Percentiles rank a stretch among this genome's conserved stretches.
phyloP scores from a whole-genome alignment of 2,329 filamentous ascomycete genomes.

The Chaetomiaceae sp. region DNA sequence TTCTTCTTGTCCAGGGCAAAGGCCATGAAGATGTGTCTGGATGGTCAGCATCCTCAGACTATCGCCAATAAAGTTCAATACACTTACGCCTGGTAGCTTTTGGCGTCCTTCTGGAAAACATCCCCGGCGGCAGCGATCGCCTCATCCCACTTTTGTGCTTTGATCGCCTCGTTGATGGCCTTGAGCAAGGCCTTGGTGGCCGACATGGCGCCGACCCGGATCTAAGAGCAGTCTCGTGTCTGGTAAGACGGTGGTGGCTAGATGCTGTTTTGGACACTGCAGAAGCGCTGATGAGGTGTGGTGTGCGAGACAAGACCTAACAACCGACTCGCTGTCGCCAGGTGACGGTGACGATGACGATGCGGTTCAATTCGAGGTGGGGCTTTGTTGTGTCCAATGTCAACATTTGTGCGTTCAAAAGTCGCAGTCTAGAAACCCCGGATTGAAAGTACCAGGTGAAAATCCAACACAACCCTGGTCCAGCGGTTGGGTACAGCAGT shows the following conservation, averaged over 20 bases:
- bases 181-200: constrained; percentile 71
- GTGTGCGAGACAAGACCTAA: not conserved
- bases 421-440: no score
- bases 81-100: constrained; percentile 75
- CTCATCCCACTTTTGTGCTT: constrained; percentile 73
- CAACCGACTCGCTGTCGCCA: no score
- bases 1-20: constrained; percentile 77
- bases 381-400: no score
- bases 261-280: not conserved
- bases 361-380: no score
- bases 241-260: not conserved
- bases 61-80: not conserved
- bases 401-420: no score
- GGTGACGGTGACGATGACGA: no score
- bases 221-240: not conserved
- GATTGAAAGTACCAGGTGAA: no score
- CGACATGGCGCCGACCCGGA: constrained; percentile 38
- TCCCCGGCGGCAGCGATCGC: constrained; percentile 65
- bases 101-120: constrained; percentile 66
- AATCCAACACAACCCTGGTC: no score
- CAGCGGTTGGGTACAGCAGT: no score
- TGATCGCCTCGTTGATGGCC: constrained; percentile 72
- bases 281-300: not conserved
- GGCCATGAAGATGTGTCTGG: constrained; percentile 77
- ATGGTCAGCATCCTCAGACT: not conserved